Evolutionary conservation across 345 rosid genomes (phyloP).

Genomic region (Hypericum perforatum): DNA sequence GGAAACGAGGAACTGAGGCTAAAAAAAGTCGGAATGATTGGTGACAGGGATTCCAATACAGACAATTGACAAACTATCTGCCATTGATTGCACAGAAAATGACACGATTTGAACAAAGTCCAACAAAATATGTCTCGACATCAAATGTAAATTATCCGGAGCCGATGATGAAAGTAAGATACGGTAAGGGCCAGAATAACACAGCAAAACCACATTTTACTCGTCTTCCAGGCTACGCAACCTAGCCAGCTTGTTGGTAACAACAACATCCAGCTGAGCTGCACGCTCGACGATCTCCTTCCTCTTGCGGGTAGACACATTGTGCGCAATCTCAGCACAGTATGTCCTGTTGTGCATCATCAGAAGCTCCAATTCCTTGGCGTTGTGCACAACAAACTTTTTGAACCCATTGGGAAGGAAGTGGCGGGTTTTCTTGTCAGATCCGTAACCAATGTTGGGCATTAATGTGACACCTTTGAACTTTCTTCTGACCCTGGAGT

Average conservation of each 20-base stretch:
- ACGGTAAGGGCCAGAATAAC: too few relatives aligned
- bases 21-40: too few relatives aligned
- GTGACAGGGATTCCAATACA: too few relatives aligned
- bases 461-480: constrained; percentile 3
- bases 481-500: constrained; percentile 1
- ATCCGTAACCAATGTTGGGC: constrained; percentile 6
- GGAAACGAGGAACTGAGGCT: too few relatives aligned
- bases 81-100: too few relatives aligned
- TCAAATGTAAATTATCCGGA: too few relatives aligned
- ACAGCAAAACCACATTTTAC: neutral
- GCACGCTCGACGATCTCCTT: constrained; percentile 5
- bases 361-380: neutral
- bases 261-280: constrained; percentile 1
- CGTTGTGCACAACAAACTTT: constrained; percentile 3
- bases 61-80: too few relatives aligned
- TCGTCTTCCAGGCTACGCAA: constrained; percentile 2
- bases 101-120: too few relatives aligned
- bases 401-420: constrained; percentile 2
- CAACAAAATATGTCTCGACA: too few relatives aligned
- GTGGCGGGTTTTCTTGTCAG: constrained; percentile 3
- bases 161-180: too few relatives aligned
- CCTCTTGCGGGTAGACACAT: constrained; percentile 2
- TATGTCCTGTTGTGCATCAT: constrained; percentile 7
- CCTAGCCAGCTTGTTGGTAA: constrained; percentile 3
- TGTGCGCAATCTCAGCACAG: constrained; percentile 1